phyloP scores from a whole-genome alignment of 768 basidiomycete genomes.

The Mycena galericulata region DNA sequence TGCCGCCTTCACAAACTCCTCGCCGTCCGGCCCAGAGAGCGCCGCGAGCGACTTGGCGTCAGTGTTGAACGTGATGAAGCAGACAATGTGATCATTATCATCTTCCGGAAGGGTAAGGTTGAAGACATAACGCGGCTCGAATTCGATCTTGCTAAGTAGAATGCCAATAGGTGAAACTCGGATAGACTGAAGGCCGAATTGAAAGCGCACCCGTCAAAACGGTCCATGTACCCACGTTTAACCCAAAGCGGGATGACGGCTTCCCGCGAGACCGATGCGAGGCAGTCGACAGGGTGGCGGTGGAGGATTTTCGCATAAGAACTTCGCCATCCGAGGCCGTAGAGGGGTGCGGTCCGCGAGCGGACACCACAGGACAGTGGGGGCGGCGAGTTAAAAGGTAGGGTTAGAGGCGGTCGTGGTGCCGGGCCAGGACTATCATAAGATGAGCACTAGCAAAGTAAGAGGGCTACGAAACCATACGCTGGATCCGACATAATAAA shows the following conservation, averaged over 20 bases:
- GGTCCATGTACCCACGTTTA: not conserved
- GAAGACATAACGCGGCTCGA: not conserved
- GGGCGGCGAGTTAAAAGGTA: not conserved
- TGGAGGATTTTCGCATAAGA: not conserved
- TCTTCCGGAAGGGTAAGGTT: not conserved
- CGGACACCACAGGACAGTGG: not conserved
- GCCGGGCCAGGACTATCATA: not conserved
- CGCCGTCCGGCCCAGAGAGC: slow-evolving; percentile 4
- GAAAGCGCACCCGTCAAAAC: not conserved
- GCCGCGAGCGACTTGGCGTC: not conserved
- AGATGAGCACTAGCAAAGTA: not conserved
- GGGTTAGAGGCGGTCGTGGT: not conserved
- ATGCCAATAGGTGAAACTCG: not conserved
- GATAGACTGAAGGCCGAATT: not conserved
- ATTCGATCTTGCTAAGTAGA: not conserved
- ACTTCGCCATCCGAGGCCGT: slow-evolving; percentile 1
- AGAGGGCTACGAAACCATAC: not conserved
- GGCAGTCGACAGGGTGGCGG: slow-evolving; percentile 7
- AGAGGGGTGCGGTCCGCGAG: not conserved
- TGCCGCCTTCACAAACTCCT: not conserved
- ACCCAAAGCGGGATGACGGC: not conserved
- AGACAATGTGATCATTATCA: not conserved
- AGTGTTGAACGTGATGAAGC: slow-evolving; percentile 10
- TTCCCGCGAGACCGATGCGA: not conserved
- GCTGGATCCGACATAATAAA: too few relatives aligned